Evolutionary conservation across 352 stramenopile genomes (phyloP).

Genomic region (Pythium rhizo-oryzae): DNA sequence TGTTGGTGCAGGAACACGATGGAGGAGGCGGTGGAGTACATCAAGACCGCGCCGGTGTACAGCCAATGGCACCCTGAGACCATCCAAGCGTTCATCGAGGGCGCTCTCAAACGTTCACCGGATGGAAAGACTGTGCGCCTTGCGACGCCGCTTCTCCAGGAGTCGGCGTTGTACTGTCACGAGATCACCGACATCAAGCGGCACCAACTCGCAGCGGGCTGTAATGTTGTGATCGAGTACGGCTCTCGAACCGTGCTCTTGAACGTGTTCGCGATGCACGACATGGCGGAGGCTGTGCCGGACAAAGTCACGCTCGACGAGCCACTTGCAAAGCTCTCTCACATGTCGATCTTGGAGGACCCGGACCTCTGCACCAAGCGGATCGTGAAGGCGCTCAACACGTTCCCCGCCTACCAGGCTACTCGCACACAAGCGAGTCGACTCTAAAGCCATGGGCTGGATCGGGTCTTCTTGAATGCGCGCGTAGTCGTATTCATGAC

Average conservation of each 20-base stretch:
- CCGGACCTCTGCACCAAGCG: constrained; percentile 1
- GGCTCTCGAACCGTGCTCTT: constrained; percentile 8
- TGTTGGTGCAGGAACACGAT: constrained; percentile 9
- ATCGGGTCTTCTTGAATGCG: neutral
- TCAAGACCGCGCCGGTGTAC: constrained; percentile 11
- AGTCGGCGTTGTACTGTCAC: constrained; percentile 22
- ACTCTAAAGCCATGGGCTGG: neutral
- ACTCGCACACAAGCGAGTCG: no score
- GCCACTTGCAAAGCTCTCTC: neutral
- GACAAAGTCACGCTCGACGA: neutral
- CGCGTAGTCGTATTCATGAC: no score
- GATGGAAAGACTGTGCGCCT: constrained; percentile 2
- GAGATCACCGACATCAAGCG: constrained; percentile 7
- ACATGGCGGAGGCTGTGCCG: neutral
- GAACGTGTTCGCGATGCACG: neutral
- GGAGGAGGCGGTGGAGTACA: constrained; percentile 8
- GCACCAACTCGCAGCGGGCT: constrained; percentile 1
- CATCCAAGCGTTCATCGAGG: constrained; percentile 8
- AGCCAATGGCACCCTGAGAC: constrained; percentile 12
- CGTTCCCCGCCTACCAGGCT: constrained; percentile 1
- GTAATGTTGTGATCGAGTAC: constrained; percentile 10
- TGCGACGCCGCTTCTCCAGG: constrained; percentile 18
- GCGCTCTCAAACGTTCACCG: neutral
- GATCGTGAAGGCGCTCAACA: constrained; percentile 1
- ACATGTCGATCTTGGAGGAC: constrained; percentile 15